Percentiles rank a stretch among this genome's conserved stretches.
Evolutionary conservation across 345 rosid genomes (phyloP).

Genomic region (Brassica incana): DNA sequence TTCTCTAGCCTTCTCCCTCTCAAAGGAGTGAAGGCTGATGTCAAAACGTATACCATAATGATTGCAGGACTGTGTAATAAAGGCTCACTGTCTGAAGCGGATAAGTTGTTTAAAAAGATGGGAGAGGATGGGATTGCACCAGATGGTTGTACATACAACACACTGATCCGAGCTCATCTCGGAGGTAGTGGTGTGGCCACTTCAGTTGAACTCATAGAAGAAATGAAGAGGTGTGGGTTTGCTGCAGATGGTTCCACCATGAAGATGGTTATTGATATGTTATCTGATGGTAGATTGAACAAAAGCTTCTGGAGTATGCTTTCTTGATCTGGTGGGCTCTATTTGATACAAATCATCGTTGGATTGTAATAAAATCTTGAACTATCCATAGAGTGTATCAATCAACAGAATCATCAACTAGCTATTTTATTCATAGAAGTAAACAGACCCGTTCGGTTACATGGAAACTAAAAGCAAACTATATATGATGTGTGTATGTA

Average conservation of each 20-base stretch:
- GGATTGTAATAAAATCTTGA: not conserved
- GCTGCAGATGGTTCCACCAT: not conserved
- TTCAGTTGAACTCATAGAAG: not conserved
- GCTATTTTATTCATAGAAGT: conserved; percentile 13
- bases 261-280: not conserved
- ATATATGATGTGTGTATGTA: conserved; percentile 17
- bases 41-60: not conserved
- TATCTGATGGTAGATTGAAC: not conserved
- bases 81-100: not conserved
- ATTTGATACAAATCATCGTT: not conserved
- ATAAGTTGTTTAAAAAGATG: not conserved
- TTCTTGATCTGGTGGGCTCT: not conserved
- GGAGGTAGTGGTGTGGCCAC: not conserved
- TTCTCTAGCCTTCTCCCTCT: not conserved
- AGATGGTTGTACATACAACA: not conserved
- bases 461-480: conserved; percentile 19
- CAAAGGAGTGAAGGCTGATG: not conserved
- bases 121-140: not conserved
- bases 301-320: not conserved
- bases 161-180: not conserved
- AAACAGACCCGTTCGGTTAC: conserved; percentile 9
- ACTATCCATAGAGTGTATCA: not conserved
- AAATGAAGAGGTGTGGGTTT: conserved; percentile 4
- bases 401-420: not conserved
- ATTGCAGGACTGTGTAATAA: not conserved